Base-by-base conservation (phyloP, 163 green algal genomes). In the Scenedesmus sp. region DNA sequence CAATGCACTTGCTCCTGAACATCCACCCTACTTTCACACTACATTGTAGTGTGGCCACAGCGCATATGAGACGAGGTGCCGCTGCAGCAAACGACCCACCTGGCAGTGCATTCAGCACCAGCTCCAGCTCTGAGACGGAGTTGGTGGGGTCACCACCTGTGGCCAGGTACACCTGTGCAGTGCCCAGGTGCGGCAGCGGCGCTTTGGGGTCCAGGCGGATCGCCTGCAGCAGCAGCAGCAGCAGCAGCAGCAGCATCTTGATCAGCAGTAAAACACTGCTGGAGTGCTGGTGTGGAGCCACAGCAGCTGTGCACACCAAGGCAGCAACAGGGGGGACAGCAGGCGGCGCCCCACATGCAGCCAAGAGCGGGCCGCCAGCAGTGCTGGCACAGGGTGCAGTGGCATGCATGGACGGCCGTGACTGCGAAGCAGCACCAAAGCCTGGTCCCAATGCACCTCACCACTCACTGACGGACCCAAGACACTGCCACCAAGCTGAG, bases 151-250 rank as follows among this genome's bases (percentile, higher is more conserved):
- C 88, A 68, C 81, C 82, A 3, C 80, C 56, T 37, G 70, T 46
- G 46, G 59, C 56, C 93, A 97, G 79, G 90, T 93, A 95, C n/a
- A 97, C 93, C 92, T 99, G 97, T 0, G 95, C 97, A 84, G 97
- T 92, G n/a, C 96, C 97, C 30, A 96, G 84, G 68, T 95, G 94
- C 0, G 96, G 94, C 72, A 98, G 93, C 4, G 95, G 85, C 51
- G 91, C 89, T 46, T 81, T 90, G 42, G 89, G 61, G 87, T 97
- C 94, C 33, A 97, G 79, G 26, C 94, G 92, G 42, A 81, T 92
- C 20, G 94, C 95, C 94, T 96, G 95, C 53, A 81, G 16, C 35
- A 89, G 33, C 40, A 86, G 43, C 15, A 24, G 33, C n/a, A 86
- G 40, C 56, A 73, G 49, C 22, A 37, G 43, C 79, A 35, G 43